phyloP scores from a whole-genome alignment of 1,284 basidiomycete species.

The Ceratobasidium sp. region DNA sequence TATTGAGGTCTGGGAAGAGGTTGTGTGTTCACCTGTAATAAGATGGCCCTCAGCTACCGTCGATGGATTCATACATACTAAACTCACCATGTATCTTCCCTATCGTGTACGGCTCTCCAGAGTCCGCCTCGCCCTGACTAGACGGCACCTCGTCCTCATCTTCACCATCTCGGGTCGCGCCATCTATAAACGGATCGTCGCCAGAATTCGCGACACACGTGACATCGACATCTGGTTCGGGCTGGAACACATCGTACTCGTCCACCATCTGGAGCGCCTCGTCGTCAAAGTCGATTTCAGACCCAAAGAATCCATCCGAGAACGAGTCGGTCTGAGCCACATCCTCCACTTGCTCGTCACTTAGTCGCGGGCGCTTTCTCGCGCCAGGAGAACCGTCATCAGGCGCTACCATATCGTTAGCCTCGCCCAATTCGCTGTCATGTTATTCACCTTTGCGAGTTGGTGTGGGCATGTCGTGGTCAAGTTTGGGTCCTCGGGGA shows the following conservation, averaged over 20 bases:
- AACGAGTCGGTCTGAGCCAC: constrained; percentile 39
- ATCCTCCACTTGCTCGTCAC: constrained; percentile 16
- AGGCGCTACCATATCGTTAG: constrained; percentile 10
- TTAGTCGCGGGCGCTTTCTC: constrained; percentile 35
- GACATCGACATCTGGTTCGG: constrained; percentile 6
- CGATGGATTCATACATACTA: neutral
- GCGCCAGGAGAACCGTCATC: constrained; percentile 23
- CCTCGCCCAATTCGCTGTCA: neutral
- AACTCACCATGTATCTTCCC: constrained; percentile 18
- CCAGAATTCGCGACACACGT: constrained; percentile 24
- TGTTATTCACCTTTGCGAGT: constrained; percentile 35
- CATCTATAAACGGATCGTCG: constrained; percentile 32
- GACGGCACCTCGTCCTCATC: constrained; percentile 39
- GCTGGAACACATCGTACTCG: constrained; percentile 35
- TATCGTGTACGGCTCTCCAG: constrained; percentile 7
- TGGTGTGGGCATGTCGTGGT: constrained; percentile 34
- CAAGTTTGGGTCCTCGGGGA: constrained; percentile 2
- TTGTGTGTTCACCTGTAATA: constrained; percentile 19
- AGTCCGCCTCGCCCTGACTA: constrained; percentile 42
- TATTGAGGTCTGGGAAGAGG: constrained; percentile 22
- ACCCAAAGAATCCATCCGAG: constrained; percentile 43
- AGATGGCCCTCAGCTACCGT: neutral
- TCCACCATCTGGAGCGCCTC: constrained; percentile 36
- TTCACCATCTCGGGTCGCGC: neutral
- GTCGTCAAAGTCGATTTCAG: constrained; percentile 44